These are phyloP conservation scores for Synchytrium microbalum DNA, from an alignment of 371 early-diverging fungal genomes.

Conservation along the genomic window DNA sequence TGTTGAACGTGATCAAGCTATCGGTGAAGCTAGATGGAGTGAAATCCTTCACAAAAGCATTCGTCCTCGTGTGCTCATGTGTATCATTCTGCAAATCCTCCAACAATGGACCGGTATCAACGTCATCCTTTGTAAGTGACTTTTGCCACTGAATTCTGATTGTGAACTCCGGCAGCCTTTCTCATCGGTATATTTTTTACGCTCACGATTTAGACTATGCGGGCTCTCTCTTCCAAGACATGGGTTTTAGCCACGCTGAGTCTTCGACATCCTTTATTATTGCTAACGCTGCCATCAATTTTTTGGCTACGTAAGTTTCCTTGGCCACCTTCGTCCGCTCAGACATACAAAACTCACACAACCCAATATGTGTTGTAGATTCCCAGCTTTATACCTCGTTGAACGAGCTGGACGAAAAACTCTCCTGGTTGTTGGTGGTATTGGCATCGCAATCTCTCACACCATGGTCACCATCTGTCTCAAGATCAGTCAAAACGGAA, in stretches of 20 bases:
- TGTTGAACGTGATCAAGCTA: constrained; percentile 51
- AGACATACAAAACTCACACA: too few species aligned
- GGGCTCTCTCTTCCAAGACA: constrained; percentile 5
- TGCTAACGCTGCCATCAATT: constrained; percentile 16
- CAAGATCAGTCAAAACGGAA: not conserved
- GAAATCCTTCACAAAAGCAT: constrained; percentile 53
- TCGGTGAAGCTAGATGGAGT: constrained; percentile 48
- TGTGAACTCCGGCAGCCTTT: not conserved
- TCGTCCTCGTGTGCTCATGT: constrained; percentile 31
- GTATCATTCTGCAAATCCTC: constrained; percentile 34
- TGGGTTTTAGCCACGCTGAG: constrained; percentile 1
- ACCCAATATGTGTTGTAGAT: too few species aligned
- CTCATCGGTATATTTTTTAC: not conserved
- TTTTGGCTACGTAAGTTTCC: constrained; percentile 15
- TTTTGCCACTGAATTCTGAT: too few species aligned
- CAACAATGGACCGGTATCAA: constrained; percentile 50
- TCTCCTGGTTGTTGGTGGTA: constrained; percentile 14
- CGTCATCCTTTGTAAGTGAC: constrained; percentile 29
- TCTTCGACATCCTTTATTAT: constrained; percentile 8
- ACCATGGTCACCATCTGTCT: constrained; percentile 14
- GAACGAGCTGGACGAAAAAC: constrained; percentile 12
- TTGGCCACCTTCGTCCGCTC: too few species aligned
- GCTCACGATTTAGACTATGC: constrained; percentile 3
- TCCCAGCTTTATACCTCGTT: constrained; percentile 21
- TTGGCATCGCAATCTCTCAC: constrained; percentile 12